Conservation (phyloP, 306 rosid species). For the Dryas alaskensis region DNA sequence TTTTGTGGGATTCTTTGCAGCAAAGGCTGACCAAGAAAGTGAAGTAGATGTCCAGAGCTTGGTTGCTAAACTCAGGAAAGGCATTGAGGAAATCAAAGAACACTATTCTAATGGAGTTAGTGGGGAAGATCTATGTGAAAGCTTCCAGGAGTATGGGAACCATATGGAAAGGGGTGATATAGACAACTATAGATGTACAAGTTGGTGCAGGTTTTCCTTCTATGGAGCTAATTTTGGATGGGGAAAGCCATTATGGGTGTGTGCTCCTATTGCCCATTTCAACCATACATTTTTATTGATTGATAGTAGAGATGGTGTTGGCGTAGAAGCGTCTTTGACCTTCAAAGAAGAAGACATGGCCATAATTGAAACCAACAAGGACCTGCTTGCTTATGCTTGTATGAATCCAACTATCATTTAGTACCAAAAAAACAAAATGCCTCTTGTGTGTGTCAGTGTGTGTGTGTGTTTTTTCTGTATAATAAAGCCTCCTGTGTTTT, state of each 20-base stretch:
- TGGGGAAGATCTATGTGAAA: neutral
- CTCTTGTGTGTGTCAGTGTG: no score
- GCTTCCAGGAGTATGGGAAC: neutral
- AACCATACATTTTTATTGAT: neutral
- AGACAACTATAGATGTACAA: neutral
- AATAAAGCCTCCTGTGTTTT: no score
- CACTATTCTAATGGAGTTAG: neutral
- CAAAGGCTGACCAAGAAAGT: constrained; percentile 14
- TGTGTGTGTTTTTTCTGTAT: no score
- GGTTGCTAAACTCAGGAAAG: neutral
- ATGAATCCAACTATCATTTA: neutral
- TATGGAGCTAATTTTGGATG: neutral
- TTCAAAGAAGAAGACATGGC: constrained; percentile 1
- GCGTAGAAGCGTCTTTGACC: neutral
- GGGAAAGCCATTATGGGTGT: constrained; percentile 10
- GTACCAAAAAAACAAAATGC: no score
- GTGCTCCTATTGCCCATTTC: no score
- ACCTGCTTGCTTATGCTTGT: neutral
- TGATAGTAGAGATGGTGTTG: constrained; percentile 24
- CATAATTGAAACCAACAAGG: neutral
- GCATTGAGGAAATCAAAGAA: neutral
- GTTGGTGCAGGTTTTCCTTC: constrained; percentile 11
- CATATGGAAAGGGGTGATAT: neutral
- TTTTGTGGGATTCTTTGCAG: constrained; percentile 28
- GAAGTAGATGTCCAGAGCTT: neutral